Evolutionary conservation across 139 green algal genomes (phyloP), one percentile per base, ranked within the genome.

Genomic region (Pseudopediastrum boryanum): DNA sequence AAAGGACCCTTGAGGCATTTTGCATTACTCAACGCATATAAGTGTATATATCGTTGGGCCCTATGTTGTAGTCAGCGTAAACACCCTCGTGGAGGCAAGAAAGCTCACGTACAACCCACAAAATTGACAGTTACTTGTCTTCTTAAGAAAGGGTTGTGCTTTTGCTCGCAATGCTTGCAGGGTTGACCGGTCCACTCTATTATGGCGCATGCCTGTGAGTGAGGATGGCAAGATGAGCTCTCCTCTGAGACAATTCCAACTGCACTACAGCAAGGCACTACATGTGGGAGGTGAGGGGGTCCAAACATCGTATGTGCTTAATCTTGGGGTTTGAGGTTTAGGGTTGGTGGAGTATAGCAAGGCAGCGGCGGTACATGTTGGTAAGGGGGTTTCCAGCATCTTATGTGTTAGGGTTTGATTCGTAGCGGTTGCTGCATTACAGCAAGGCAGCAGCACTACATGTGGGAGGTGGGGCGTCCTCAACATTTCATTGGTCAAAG

Each of bases 261-360:
- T 91, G 68, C 79, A 90, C 68, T 78, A 52, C 64, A 84, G 80
- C 80, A 58, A 33, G 66, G 48, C 75, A 48, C 76, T 90, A 69
- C 71, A 70, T 29, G 67, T 91, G 41, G 83, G 80, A 69, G 85
- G 84, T 85, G 23, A 4, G 75, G 10, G 29, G 42, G 16, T 43
- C 33, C 16, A 56, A n/a, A n/a, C n/a, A n/a, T n/a, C n/a, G n/a
- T n/a, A n/a, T n/a, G n/a, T n/a, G n/a, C n/a, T n/a, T n/a, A n/a
- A n/a, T n/a, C n/a, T n/a, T n/a, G n/a, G 25, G 29, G 58, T n/a
- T 29, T 5, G 2, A 64, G 33, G 54, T 36, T 35, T 12, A 69
- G n/a, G 2, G 2, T 38, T 25, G 13, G 35, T 35, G 10, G 35
- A 38, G 7, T 35, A 27, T 50, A 19, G 7, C n/a, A 35, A 67